Evolutionary conservation across 345 rosid species (phyloP).

Genomic region (Hypericum perforatum): DNA sequence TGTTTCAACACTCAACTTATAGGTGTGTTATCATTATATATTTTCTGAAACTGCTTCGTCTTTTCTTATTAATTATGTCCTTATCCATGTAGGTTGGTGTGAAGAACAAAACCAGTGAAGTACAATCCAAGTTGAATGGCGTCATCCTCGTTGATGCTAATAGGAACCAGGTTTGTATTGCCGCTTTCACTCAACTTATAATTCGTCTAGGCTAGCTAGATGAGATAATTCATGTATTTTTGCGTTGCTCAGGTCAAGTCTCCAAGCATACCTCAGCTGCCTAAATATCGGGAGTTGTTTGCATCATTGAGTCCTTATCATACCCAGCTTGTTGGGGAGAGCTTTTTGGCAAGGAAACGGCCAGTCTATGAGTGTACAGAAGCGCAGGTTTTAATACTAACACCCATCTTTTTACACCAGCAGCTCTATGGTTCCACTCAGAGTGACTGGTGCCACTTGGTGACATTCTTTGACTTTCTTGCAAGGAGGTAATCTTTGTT

Average conservation of each 20-base stretch:
- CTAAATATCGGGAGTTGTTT: constrained; percentile 61
- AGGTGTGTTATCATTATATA: background rate
- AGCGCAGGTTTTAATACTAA: constrained; percentile 42
- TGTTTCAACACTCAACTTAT: constrained; percentile 1
- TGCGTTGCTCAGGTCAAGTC: constrained; percentile 49
- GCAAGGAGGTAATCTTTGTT: too few relatives aligned
- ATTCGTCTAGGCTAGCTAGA: background rate
- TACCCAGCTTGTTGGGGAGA: constrained; percentile 86
- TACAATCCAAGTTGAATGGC: constrained; percentile 40
- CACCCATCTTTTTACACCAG: too few relatives aligned
- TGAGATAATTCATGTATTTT: constrained; percentile 7
- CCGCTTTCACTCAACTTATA: background rate
- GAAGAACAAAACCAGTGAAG: constrained; percentile 73
- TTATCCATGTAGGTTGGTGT: constrained; percentile 62
- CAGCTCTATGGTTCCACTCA: too few relatives aligned
- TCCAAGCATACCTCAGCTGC: constrained; percentile 67
- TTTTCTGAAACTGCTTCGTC: background rate
- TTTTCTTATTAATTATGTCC: background rate
- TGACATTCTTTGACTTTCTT: too few relatives aligned
- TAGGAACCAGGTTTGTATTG: constrained; percentile 51
- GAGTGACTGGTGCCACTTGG: too few relatives aligned
- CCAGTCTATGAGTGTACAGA: constrained; percentile 81
- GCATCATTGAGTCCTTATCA: constrained; percentile 63
- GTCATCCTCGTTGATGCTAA: constrained; percentile 47
- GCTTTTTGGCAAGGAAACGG: constrained; percentile 76